Percentiles rank a stretch among this genome's conserved stretches.
phyloP scores from a whole-genome alignment of 2,329 filamentous ascomycete species.

The Arthrobotrys entomopaga region DNA sequence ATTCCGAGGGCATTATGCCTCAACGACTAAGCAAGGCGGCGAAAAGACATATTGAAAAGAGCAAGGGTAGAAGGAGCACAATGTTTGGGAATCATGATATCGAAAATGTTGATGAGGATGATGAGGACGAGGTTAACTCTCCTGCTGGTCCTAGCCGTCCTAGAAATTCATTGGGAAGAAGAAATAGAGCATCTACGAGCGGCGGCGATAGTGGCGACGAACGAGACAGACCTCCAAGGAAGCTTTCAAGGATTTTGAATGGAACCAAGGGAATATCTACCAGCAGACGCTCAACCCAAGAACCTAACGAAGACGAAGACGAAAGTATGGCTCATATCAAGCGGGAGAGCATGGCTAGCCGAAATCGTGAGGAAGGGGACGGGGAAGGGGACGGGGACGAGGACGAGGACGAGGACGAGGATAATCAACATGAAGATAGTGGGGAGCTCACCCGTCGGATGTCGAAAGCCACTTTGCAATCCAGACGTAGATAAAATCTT shows the following conservation, averaged over 20 bases:
- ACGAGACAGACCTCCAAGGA: constrained; percentile 30
- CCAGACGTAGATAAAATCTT: constrained; percentile 14
- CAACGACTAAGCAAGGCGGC: constrained; percentile 46
- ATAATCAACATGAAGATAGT: no score
- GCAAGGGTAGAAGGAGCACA: constrained; percentile 36
- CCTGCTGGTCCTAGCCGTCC: constrained; percentile 4
- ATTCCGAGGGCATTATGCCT: constrained; percentile 43
- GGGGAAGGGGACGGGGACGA: constrained; percentile 15
- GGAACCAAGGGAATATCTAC: constrained; percentile 14
- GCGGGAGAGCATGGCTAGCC: constrained; percentile 15
- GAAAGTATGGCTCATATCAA: constrained; percentile 14
- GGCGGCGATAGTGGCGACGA: constrained; percentile 21
- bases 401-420: constrained; percentile 10
- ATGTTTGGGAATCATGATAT: constrained; percentile 29
- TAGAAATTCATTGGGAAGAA: constrained; percentile 37
- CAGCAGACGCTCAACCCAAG: neutral
- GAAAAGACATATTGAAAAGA: constrained; percentile 42
- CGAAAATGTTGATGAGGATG: constrained; percentile 14
- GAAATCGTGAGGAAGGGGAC: neutral
- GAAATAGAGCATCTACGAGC: constrained; percentile 8
- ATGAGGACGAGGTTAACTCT: neutral
- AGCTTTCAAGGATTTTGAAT: constrained; percentile 37
- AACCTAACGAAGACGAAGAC: constrained; percentile 18
- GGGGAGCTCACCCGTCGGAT: constrained; percentile 29
- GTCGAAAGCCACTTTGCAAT: constrained; percentile 22